These are phyloP conservation scores for Sonneratia alba DNA, from an alignment of 345 rosid species.

Conservation along the genomic window DNA sequence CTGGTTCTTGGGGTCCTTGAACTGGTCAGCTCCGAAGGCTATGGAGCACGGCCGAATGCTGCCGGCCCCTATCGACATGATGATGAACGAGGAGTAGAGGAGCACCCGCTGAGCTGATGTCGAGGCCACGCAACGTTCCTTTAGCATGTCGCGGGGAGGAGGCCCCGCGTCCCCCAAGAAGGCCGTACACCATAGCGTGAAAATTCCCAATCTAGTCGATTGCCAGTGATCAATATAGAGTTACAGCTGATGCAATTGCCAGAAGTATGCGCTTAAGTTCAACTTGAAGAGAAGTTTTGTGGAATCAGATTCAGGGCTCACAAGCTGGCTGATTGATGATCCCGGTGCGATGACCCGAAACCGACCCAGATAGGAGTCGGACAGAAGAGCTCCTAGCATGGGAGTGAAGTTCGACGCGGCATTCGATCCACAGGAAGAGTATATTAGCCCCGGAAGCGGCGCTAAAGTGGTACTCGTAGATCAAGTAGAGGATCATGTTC, in stretches of 20 bases:
- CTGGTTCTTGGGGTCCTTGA: constrained; percentile 31
- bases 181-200: constrained; percentile 36
- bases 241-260: background rate
- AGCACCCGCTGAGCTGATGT: constrained; percentile 19
- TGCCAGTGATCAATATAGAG: background rate
- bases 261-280: background rate
- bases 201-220: constrained; percentile 25
- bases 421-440: constrained; percentile 26
- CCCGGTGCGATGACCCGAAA: constrained; percentile 30
- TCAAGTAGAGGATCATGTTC: constrained; percentile 39
- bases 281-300: too few relatives aligned
- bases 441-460: constrained; percentile 23
- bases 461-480: constrained; percentile 24
- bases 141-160: constrained; percentile 11
- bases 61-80: constrained; percentile 43
- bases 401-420: constrained; percentile 37
- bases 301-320: constrained; percentile 3
- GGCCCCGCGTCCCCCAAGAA: constrained; percentile 29
- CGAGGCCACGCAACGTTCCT: constrained; percentile 17
- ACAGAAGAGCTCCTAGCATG: constrained; percentile 33
- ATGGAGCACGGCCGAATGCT: constrained; percentile 42
- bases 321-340: constrained; percentile 25
- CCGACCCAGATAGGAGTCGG: constrained; percentile 49
- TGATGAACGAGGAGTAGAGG: constrained; percentile 24
- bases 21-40: constrained; percentile 52